Evolutionary conservation across 805 yeast genomes (phyloP).

Genomic region (Blastobotrys parvus): DNA sequence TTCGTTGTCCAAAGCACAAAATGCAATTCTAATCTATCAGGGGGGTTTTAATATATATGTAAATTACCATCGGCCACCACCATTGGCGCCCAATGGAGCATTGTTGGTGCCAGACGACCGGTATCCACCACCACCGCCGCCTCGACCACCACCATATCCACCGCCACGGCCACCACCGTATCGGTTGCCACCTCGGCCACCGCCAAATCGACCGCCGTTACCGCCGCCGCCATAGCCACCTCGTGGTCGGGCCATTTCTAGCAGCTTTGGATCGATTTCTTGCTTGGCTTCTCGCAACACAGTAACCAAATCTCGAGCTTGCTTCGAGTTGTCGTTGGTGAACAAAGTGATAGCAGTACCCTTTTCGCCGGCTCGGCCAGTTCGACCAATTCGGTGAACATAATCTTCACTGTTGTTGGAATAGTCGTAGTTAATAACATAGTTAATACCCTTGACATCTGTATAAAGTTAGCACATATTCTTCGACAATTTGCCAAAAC

Average conservation of each 20-base stretch:
- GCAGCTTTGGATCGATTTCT: conserved; percentile 70
- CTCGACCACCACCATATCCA: conserved; percentile 25
- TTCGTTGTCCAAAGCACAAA: too few species aligned
- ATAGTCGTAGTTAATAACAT: conserved; percentile 92
- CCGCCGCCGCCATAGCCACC: conserved; percentile 53
- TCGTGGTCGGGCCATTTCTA: conserved; percentile 65
- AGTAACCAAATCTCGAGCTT: conserved; percentile 83
- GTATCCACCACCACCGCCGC: conserved; percentile 6
- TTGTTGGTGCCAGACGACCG: conserved; percentile 30
- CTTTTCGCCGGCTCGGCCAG: conserved; percentile 96
- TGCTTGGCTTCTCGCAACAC: conserved; percentile 96
- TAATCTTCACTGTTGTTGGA: conserved; percentile 98
- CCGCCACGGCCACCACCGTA: conserved; percentile 19
- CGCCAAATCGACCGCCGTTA: conserved; percentile 33
- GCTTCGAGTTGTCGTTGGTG: conserved; percentile 76
- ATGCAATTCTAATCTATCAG: too few species aligned
- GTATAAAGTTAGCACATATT: conserved; percentile 8
- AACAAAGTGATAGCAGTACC: conserved; percentile 96
- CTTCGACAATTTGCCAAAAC: neutral
- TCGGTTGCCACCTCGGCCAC: conserved; percentile 30
- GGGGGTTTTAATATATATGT: too few species aligned
- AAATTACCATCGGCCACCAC: too few species aligned
- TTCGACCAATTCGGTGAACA: conserved; percentile 98
- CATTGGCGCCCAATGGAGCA: conserved; percentile 34
- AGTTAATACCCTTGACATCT: conserved; percentile 97